Evolutionary conservation across 2,329 filamentous ascomycete species (phyloP).

Genomic region (Thelonectria blattea): DNA sequence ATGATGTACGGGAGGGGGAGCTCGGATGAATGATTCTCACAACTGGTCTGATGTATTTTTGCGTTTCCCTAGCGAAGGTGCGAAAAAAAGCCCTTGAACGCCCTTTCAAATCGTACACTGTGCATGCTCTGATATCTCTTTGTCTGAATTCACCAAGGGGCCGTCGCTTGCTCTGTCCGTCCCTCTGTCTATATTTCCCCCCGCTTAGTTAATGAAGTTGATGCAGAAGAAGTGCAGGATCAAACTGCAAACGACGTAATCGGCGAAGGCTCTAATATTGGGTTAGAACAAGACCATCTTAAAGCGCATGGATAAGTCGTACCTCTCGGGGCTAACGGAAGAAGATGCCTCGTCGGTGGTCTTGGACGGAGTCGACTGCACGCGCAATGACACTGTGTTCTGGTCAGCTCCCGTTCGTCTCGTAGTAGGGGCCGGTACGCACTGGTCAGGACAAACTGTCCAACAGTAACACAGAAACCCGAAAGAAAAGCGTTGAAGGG

Average conservation of each 20-base stretch:
- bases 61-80: slow-evolving; percentile 31
- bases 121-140: slow-evolving; percentile 12
- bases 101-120: slow-evolving; percentile 32
- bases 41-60: slow-evolving; percentile 29
- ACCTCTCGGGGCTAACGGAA: slow-evolving; percentile 81
- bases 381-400: slow-evolving; percentile 71
- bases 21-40: slow-evolving; percentile 37
- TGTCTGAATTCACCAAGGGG: background rate
- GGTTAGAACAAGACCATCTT: slow-evolving; percentile 23
- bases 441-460: slow-evolving; percentile 96
- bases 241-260: slow-evolving; percentile 92
- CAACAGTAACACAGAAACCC: slow-evolving; percentile 92
- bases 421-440: slow-evolving; percentile 44
- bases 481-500: slow-evolving; percentile 99
- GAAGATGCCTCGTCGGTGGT: slow-evolving; percentile 81
- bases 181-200: background rate
- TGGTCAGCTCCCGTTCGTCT: slow-evolving; percentile 18
- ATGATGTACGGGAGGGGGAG: slow-evolving; percentile 32
- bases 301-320: slow-evolving; percentile 33
- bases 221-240: slow-evolving; percentile 99
- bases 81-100: slow-evolving; percentile 28
- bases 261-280: slow-evolving; percentile 80
- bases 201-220: slow-evolving; percentile 93
- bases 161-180: background rate
- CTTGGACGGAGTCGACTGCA: slow-evolving; percentile 77